Conservation (phyloP, 1,284 basidiomycete genomes). For the Rhodofomes roseus region DNA sequence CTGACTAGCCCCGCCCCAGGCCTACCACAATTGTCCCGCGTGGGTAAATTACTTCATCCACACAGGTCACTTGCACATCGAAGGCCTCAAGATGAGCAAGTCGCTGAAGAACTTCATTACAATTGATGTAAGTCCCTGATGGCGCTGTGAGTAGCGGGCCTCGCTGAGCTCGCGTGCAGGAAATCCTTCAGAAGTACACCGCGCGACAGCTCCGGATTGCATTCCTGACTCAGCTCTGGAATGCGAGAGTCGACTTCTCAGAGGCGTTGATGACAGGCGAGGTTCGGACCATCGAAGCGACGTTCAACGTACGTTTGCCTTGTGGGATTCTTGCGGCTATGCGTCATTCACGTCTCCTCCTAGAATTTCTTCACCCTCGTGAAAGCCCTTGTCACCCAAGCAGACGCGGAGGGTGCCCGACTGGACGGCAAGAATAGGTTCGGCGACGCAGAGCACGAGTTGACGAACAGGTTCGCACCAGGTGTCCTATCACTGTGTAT, state of each 20-base stretch:
- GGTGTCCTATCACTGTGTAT: constrained; percentile 3
- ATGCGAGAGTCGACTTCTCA: constrained; percentile 92
- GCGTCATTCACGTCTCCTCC: not conserved
- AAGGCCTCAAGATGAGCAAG: constrained; percentile 99
- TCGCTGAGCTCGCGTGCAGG: constrained; percentile 42
- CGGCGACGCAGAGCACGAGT: constrained; percentile 60
- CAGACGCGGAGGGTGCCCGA: constrained; percentile 41
- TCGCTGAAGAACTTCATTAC: constrained; percentile 99
- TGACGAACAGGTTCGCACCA: constrained; percentile 54
- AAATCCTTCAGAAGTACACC: constrained; percentile 85
- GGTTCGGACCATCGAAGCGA: constrained; percentile 82
- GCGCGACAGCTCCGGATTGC: constrained; percentile 92
- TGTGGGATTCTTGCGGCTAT: not conserved
- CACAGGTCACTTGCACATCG: constrained; percentile 98
- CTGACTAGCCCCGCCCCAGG: constrained; percentile 40
- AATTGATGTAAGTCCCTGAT: constrained; percentile 70
- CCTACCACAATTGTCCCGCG: constrained; percentile 86
- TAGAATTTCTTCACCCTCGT: constrained; percentile 94
- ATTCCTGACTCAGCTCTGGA: constrained; percentile 93
- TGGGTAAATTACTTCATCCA: constrained; percentile 99
- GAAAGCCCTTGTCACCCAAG: constrained; percentile 74
- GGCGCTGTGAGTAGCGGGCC: constrained; percentile 1
- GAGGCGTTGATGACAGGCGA: constrained; percentile 87
- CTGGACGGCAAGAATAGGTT: constrained; percentile 63
- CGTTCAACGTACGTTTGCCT: constrained; percentile 72